Conservation (phyloP, 2,329 filamentous ascomycete genomes). For the Colletotrichum echinochloae region DNA sequence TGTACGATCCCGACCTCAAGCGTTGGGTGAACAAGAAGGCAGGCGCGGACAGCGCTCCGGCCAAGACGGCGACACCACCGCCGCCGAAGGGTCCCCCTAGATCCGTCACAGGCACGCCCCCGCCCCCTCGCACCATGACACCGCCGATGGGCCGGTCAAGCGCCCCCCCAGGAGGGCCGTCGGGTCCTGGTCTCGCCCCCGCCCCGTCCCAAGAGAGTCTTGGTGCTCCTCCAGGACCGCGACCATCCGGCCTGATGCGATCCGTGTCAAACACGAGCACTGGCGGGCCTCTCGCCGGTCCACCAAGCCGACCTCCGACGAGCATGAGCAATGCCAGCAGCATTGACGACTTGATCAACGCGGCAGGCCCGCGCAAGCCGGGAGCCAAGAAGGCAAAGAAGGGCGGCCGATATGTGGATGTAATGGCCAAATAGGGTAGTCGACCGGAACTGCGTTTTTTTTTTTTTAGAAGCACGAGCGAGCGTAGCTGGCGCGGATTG, state of each 20-base stretch:
- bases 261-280: constrained; percentile 61
- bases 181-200: constrained; percentile 44
- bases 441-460: constrained; percentile 13
- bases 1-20: constrained; percentile 95
- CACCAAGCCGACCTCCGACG: constrained; percentile 78
- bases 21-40: constrained; percentile 99
- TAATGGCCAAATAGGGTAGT: constrained; percentile 78
- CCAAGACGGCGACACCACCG: constrained; percentile 78
- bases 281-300: constrained; percentile 58
- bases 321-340: constrained; percentile 92
- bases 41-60: constrained; percentile 70
- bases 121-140: constrained; percentile 57
- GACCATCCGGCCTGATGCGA: constrained; percentile 54
- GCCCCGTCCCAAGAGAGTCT: constrained; percentile 52
- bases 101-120: constrained; percentile 65
- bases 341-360: constrained; percentile 91
- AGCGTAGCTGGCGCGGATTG: constrained; percentile 8
- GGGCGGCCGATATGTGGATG: constrained; percentile 91
- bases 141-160: constrained; percentile 46
- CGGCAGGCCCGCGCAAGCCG: constrained; percentile 75
- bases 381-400: constrained; percentile 80
- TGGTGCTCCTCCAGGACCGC: constrained; percentile 43
- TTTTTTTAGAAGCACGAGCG: constrained; percentile 23
- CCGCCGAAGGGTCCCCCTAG: constrained; percentile 75
- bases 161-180: constrained; percentile 42